Evolutionary conservation across 2,329 filamentous ascomycete genomes (phyloP), one percentile per base, ranked within the genome.

Genomic region (Blumeria graminis): DNA sequence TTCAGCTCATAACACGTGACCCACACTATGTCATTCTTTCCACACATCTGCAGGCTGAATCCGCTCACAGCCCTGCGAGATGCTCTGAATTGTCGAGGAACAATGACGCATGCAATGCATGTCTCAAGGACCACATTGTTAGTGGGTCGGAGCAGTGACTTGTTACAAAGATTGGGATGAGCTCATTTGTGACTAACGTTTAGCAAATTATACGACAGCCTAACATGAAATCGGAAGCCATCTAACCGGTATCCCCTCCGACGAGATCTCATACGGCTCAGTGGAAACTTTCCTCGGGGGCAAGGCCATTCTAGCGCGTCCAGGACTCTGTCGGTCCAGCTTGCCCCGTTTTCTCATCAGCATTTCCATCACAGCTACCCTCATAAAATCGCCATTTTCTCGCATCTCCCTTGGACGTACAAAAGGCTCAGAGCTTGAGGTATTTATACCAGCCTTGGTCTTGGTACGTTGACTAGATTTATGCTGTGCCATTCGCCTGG

Each of bases 341-440:
- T 84, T 84, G 61, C 80, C 80, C 46, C 71, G 71, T 63, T 75
- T 77, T 57, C 80, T 76, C 80, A 84, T 84, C 11, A 80, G 76
- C 76, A 84, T 82, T 64, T 84, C 80, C 74, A 84, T 78, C 55
- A 84, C 80, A 38, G 80, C 80, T 56, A 84, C 76, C 61, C 80
- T 76, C 63, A 84, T 82, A 63, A 84, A 84, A 63, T 84, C 79
- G 43, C 79, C 74, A 61, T 84, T 84, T 66, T 84, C 80, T 34
- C 80, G 76, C 71, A 82, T 76, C 65, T 84, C 80, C 51, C 80
- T 75, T 66, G 22, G 45, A 13, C 45, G n/a, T 3, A 8, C 14
- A 14, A 48, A 6, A 48, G n/a, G 45, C 18, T 11, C 16, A 28
- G 45, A 7, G 9, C 56, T 55, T 61, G 22, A 28, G 22, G 58